These are phyloP conservation scores for Tetrapisispora iriomotensis DNA, from an alignment of 805 yeast species.

Conservation along the genomic window DNA sequence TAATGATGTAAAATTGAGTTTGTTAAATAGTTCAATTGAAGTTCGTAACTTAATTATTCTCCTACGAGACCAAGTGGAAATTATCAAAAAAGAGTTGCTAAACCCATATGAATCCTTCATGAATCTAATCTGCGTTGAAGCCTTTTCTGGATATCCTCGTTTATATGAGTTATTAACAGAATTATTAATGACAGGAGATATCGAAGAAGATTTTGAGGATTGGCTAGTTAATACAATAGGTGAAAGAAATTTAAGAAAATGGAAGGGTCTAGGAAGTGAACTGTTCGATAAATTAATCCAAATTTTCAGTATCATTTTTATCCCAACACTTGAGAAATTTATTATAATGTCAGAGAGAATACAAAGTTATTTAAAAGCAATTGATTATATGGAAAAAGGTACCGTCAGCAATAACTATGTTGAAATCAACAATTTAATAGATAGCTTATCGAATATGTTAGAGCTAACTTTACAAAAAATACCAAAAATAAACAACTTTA, in stretches of 20 bases:
- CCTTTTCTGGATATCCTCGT: slow-evolving; percentile 9
- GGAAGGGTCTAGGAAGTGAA: slow-evolving; percentile 41
- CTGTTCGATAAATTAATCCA: slow-evolving; percentile 44
- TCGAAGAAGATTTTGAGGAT: slow-evolving; percentile 40
- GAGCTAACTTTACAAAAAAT: not conserved
- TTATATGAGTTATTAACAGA: slow-evolving; percentile 29
- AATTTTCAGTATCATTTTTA: slow-evolving; percentile 37
- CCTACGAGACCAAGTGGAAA: slow-evolving; percentile 12
- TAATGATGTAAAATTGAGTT: not conserved
- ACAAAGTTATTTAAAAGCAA: slow-evolving; percentile 5
- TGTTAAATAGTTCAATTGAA: slow-evolving; percentile 8
- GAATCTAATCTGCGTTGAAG: slow-evolving; percentile 11
- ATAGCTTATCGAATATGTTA: not conserved
- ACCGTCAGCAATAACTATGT: too few relatives aligned
- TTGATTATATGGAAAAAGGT: not conserved
- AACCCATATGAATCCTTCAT: slow-evolving; percentile 17
- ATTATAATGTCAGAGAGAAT: slow-evolving; percentile 30
- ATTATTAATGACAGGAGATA: slow-evolving; percentile 38
- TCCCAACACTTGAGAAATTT: slow-evolving; percentile 49
- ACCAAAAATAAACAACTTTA: not conserved
- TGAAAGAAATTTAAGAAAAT: slow-evolving; percentile 51
- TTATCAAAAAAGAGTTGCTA: slow-evolving; percentile 12
- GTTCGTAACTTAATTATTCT: slow-evolving; percentile 11
- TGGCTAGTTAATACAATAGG: slow-evolving; percentile 61
- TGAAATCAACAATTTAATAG: not conserved